A percentile compares a stretch with the other conserved stretches of the same genome.
Evolutionary conservation across 2,329 filamentous ascomycete species (phyloP).

Genomic region (Phialemoniopsis sp.): DNA sequence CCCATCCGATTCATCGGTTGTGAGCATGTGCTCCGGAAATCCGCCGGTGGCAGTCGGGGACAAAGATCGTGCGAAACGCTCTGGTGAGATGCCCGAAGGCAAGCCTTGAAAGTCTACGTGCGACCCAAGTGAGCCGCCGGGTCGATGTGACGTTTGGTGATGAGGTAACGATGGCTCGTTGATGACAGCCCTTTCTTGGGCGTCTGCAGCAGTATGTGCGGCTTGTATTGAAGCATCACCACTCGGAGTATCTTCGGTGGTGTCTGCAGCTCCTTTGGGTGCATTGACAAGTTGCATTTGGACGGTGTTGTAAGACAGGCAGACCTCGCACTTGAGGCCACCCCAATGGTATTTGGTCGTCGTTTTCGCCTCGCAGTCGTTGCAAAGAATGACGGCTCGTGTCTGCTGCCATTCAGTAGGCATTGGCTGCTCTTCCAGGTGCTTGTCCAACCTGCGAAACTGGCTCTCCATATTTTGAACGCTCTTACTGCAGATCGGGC

Average conservation of each 20-base stretch:
- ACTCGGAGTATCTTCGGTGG: no score
- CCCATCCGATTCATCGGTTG: constrained; percentile 17
- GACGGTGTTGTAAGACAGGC: constrained; percentile 66
- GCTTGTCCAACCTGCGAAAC: constrained; percentile 85
- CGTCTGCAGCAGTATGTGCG: no score
- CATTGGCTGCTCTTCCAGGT: constrained; percentile 89
- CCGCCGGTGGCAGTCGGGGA: constrained; percentile 25
- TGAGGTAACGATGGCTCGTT: background rate
- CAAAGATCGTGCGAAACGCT: constrained; percentile 39
- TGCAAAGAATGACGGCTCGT: constrained; percentile 81
- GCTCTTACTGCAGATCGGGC: constrained; percentile 93
- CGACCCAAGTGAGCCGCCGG: constrained; percentile 14
- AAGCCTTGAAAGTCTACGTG: constrained; percentile 22
- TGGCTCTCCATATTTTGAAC: constrained; percentile 97
- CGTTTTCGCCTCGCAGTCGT: constrained; percentile 88
- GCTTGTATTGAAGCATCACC: background rate
- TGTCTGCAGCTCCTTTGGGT: constrained; percentile 20
- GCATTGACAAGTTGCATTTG: constrained; percentile 53
- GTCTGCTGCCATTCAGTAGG: constrained; percentile 76
- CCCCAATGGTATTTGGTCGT: constrained; percentile 92
- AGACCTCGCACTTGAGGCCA: constrained; percentile 80
- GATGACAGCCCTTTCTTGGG: background rate
- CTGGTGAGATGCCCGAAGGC: constrained; percentile 23
- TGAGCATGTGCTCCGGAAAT: background rate
- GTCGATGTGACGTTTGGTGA: constrained; percentile 1